Evolutionary conservation across 2,329 filamentous ascomycete species (phyloP).

Genomic region (Thermothelomyces thermophilus): DNA sequence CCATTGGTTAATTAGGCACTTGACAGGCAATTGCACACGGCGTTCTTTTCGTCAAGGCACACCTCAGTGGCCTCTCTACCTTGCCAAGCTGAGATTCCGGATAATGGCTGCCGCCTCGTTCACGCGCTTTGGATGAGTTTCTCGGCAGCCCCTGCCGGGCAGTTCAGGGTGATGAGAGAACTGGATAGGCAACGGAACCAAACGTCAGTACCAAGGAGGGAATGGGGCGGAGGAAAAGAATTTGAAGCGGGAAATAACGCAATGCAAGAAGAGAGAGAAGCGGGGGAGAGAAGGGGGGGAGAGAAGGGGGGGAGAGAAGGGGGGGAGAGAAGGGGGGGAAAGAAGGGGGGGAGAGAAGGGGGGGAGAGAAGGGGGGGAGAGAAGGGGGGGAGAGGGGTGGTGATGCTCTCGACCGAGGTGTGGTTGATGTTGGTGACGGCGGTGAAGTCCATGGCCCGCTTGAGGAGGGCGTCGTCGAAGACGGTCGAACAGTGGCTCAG

Average conservation of each 20-base stretch:
- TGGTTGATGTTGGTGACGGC: background rate
- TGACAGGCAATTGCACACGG: no score
- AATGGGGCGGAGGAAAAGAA: background rate
- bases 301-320: background rate
- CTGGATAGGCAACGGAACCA: background rate
- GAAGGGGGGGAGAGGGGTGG: background rate
- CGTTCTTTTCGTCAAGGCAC: no score
- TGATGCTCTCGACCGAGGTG: background rate
- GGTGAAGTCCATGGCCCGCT: background rate
- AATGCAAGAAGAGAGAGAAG: no score
- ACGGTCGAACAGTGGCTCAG: background rate
- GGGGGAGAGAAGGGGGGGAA: background rate
- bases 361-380: background rate
- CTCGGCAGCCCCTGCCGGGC: background rate
- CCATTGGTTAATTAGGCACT: no score
- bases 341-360: background rate
- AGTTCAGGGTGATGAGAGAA: background rate
- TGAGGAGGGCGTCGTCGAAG: background rate
- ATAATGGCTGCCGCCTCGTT: background rate
- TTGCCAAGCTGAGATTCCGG: background rate
- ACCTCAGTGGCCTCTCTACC: no score
- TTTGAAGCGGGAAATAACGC: no score
- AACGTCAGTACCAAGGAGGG: background rate
- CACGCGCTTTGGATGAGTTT: background rate
- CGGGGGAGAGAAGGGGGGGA: background rate